Conservation (phyloP, 371 early-diverging fungal genomes). For the Lichtheimia hyalospora region DNA sequence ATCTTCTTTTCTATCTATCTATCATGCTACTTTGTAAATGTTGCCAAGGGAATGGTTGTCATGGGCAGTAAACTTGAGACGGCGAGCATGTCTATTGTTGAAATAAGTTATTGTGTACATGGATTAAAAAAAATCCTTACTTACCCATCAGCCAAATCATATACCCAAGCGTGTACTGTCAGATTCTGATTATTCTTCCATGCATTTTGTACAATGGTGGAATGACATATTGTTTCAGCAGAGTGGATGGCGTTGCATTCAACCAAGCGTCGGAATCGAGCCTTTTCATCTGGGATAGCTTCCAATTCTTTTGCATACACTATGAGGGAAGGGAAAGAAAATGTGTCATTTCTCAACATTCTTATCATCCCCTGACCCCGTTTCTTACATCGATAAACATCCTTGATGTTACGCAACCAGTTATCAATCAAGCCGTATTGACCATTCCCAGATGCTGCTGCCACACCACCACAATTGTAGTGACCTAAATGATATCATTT, state of each 20-base stretch:
- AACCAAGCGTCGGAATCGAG: slow-evolving; percentile 53
- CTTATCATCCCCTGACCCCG: too few relatives aligned
- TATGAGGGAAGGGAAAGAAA: slow-evolving; percentile 2
- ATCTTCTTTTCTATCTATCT: too few relatives aligned
- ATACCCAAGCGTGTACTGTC: slow-evolving; percentile 83
- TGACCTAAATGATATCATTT: slow-evolving; percentile 52
- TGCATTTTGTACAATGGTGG: slow-evolving; percentile 81
- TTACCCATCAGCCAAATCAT: slow-evolving; percentile 69
- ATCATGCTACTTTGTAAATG: slow-evolving; percentile 4
- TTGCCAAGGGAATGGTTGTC: slow-evolving; percentile 5
- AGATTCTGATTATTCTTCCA: slow-evolving; percentile 78
- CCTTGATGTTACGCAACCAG: slow-evolving; percentile 81
- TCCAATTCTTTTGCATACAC: slow-evolving; percentile 57
- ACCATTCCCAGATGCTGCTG: slow-evolving; percentile 58
- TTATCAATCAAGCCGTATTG: slow-evolving; percentile 82
- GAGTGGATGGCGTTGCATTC: slow-evolving; percentile 78
- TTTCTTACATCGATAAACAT: slow-evolving; percentile 60
- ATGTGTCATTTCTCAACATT: neutral
- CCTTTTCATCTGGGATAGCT: slow-evolving; percentile 32
- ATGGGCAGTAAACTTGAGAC: slow-evolving; percentile 16
- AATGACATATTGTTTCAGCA: slow-evolving; percentile 72
- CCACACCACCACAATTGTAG: slow-evolving; percentile 86
- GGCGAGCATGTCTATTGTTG: neutral
- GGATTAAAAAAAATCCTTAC: neutral
- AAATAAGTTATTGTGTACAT: neutral